These are phyloP conservation scores for Hymenoscyphus fructigenus DNA, from an alignment of 2,329 filamentous ascomycete species.

Conservation along the genomic window DNA sequence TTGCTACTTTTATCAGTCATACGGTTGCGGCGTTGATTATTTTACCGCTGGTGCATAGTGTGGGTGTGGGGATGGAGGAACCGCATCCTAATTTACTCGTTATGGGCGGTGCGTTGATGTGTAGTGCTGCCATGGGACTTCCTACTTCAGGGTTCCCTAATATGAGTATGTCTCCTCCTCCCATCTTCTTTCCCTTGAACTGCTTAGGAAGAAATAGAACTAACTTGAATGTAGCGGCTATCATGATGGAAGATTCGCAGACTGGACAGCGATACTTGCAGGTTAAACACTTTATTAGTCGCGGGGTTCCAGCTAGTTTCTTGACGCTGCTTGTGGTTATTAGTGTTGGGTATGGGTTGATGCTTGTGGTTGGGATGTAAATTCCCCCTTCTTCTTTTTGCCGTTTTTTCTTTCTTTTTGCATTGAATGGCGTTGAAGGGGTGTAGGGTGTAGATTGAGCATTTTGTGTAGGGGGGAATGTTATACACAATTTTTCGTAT, in stretches of 20 bases:
- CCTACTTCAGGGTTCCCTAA: constrained; percentile 97
- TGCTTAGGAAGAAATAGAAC: no score
- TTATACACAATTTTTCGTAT: no score
- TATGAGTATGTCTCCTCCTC: constrained; percentile 77
- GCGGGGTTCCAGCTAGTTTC: constrained; percentile 86
- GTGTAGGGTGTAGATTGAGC: no score
- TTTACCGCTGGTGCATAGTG: constrained; percentile 82
- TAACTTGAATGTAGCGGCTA: constrained; percentile 71
- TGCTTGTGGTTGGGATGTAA: constrained; percentile 52
- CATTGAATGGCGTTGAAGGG: neutral
- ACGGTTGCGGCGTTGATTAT: constrained; percentile 96
- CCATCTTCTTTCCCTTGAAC: constrained; percentile 12
- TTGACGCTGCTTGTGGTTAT: constrained; percentile 80
- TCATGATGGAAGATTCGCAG: constrained; percentile 96
- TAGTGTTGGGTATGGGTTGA: constrained; percentile 86
- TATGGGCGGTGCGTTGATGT: constrained; percentile 95
- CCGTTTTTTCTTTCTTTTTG: neutral
- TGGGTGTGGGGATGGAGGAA: constrained; percentile 80
- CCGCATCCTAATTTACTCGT: constrained; percentile 93
- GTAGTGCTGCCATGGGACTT: constrained; percentile 93
- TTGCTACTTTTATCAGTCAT: constrained; percentile 97
- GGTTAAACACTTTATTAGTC: constrained; percentile 90
- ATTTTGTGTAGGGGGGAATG: no score
- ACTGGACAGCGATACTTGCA: constrained; percentile 89
- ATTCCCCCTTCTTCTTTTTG: neutral